Evolutionary conservation across 129 eudicot genomes (phyloP), one percentile per base, ranked within the genome.

Genomic region (Cynara cardunculus): DNA sequence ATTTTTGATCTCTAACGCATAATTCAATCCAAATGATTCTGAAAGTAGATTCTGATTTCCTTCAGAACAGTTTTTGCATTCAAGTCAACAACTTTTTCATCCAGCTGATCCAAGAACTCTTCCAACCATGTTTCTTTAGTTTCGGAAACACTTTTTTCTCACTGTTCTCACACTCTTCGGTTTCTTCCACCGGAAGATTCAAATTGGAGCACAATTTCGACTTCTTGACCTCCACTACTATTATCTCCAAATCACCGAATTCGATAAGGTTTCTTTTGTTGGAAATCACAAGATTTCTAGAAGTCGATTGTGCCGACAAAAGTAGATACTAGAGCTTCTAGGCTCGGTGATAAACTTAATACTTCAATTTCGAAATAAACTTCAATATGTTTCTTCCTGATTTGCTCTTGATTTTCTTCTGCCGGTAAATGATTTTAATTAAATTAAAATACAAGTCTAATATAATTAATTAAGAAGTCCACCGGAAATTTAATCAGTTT

Each of bases 131-230:
- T 71, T 19, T 82, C 83, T 27, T 88, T 81, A 34, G 79, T 49
- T 25, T 88, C 97, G 4, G 88, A 83, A 69, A 73, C 64, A 5
- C 81, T 49, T 26, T 82, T 86, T 74, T 76, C 2, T 92, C 91
- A 32, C 80, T 71, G 69, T 14, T 69, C 19, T 81, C 74, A 11
- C 25, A n/a, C n/a, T 83, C 92, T 69, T 80, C 78, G 0, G 66
- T 68, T 26, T 84, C 90, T 64, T 88, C 97, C 69, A 59, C 69
- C 3, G 97, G 99, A 66, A 95, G 84, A 85, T 95, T 95, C 46
- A 95, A 88, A 83, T 95, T 97, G 4, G 92, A 82, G 53, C 80
- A 87, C 3, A 88, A 84, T 49, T 84, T 92, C 26, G 89, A 35
- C 27, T 69, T 35, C 75, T 85, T 86, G 19, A 73, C 27, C 35